A percentile compares a stretch with the other conserved stretches of the same genome.
Conservation (phyloP, 2,329 filamentous ascomycete genomes). For the Curvularia sp. region DNA sequence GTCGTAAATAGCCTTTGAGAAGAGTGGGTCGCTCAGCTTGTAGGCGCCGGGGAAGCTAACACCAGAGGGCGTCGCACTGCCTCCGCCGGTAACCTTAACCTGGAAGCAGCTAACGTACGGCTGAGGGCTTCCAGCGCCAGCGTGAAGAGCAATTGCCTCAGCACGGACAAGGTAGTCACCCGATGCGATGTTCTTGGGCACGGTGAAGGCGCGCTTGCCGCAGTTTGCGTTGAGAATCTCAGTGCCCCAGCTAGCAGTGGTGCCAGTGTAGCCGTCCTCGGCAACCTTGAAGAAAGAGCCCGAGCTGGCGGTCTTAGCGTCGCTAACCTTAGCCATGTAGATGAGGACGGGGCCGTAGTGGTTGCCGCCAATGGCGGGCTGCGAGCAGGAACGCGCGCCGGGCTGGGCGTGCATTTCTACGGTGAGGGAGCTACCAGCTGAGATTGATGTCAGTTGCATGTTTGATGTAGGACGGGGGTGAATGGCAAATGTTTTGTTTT, state of each 20-base stretch:
- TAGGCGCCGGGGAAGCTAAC: conserved; percentile 48
- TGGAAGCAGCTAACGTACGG: conserved; percentile 49
- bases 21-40: conserved; percentile 44
- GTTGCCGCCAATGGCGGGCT: conserved; percentile 48
- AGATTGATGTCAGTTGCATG: conserved; percentile 17
- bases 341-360: conserved; percentile 49
- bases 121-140: conserved; percentile 41
- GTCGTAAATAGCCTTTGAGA: conserved; percentile 46
- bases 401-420: conserved; percentile 51
- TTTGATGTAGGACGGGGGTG: not conserved
- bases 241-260: conserved; percentile 46
- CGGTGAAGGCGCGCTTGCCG: conserved; percentile 47
- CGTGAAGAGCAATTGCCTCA: conserved; percentile 46
- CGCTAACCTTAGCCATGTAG: conserved; percentile 50
- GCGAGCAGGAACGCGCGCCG: conserved; percentile 39
- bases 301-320: conserved; percentile 41
- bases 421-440: conserved; percentile 44
- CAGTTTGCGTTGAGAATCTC: conserved; percentile 51
- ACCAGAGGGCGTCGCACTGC: conserved; percentile 42
- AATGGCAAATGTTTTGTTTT: not conserved
- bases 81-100: conserved; percentile 48
- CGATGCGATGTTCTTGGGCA: conserved; percentile 42
- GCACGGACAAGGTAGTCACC: conserved; percentile 47
- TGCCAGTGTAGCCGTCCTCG: conserved; percentile 48
- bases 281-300: conserved; percentile 50